These are phyloP conservation scores for Lasiosphaeria hispida DNA, from an alignment of 495 filamentous ascomycete species.

Conservation along the genomic window DNA sequence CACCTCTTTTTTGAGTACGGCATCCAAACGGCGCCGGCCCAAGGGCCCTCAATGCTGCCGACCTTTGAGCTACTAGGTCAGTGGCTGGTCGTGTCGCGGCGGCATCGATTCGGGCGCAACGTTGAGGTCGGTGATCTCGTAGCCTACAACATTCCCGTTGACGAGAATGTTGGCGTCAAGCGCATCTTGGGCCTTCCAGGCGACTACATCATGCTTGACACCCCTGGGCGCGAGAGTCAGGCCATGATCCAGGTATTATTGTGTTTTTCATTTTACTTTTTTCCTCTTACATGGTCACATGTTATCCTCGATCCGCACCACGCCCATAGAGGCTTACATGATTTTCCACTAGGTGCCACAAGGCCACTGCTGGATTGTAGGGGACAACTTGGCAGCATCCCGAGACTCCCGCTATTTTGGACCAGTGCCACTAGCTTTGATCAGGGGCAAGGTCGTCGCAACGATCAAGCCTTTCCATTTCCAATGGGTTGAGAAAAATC, in stretches of 20 bases:
- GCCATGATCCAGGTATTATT: conserved; percentile 72
- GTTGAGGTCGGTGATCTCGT: conserved; percentile 84
- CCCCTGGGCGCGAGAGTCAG: conserved; percentile 45
- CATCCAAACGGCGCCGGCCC: conserved; percentile 49
- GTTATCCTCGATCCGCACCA: too few relatives aligned
- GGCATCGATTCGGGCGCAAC: conserved; percentile 63
- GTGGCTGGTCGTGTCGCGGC: conserved; percentile 62
- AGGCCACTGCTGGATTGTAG: conserved; percentile 85
- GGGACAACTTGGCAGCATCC: conserved; percentile 82
- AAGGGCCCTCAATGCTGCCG: conserved; percentile 78
- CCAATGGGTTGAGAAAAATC: conserved; percentile 28
- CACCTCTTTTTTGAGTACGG: conserved; percentile 62
- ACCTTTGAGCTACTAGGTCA: conserved; percentile 66
- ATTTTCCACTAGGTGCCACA: conserved; percentile 64
- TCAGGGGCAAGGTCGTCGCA: conserved; percentile 82
- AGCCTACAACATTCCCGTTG: conserved; percentile 68
- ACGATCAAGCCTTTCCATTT: conserved; percentile 52
- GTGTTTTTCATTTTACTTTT: too few relatives aligned
- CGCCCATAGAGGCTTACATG: background rate
- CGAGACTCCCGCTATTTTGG: conserved; percentile 84
- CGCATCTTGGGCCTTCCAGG: conserved; percentile 82
- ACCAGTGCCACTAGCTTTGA: conserved; percentile 76
- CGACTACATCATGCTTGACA: conserved; percentile 80
- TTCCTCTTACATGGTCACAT: too few relatives aligned
- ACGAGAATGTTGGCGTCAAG: conserved; percentile 68